Evolutionary conservation across 192 early-diverging fungal genomes (phyloP).

Genomic region (Gorgonomyces haynaldii): DNA sequence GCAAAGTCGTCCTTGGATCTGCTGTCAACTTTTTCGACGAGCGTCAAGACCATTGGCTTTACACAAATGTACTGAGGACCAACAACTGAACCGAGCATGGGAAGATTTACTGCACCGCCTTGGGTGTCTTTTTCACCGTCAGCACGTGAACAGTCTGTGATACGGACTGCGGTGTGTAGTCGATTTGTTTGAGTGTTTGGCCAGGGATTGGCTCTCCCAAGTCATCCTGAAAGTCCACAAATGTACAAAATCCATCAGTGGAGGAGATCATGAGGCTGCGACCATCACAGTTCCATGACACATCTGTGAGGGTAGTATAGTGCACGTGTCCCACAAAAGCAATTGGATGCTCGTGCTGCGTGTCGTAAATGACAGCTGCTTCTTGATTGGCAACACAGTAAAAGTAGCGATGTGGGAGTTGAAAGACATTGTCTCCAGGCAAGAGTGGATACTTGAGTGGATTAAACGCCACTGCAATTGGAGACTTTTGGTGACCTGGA

Average conservation of each 20-base stretch:
- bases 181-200: neutral
- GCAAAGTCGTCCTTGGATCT: slow-evolving; percentile 4
- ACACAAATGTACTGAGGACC: neutral
- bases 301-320: slow-evolving; percentile 79
- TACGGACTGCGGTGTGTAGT: neutral
- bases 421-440: slow-evolving; percentile 1
- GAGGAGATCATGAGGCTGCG: slow-evolving; percentile 62
- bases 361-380: slow-evolving; percentile 76
- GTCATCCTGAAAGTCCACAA: slow-evolving; percentile 61
- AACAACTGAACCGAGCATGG: slow-evolving; percentile 1
- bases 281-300: slow-evolving; percentile 76
- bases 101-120: neutral
- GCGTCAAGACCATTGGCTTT: neutral
- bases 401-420: slow-evolving; percentile 61
- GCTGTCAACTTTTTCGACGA: slow-evolving; percentile 4
- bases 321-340: slow-evolving; percentile 69
- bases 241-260: slow-evolving; percentile 77
- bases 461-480: slow-evolving; percentile 64
- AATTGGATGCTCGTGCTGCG: slow-evolving; percentile 54
- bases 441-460: slow-evolving; percentile 40
- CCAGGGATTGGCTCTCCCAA: slow-evolving; percentile 29
- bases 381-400: slow-evolving; percentile 82
- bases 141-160: neutral
- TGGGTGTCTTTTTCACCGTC: neutral
- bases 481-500: slow-evolving; percentile 61